Percentiles rank a stretch among this genome's conserved stretches.
These are phyloP conservation scores for Mycena kentingensis DNA, from an alignment of 768 basidiomycete species.

Conservation along the genomic window DNA sequence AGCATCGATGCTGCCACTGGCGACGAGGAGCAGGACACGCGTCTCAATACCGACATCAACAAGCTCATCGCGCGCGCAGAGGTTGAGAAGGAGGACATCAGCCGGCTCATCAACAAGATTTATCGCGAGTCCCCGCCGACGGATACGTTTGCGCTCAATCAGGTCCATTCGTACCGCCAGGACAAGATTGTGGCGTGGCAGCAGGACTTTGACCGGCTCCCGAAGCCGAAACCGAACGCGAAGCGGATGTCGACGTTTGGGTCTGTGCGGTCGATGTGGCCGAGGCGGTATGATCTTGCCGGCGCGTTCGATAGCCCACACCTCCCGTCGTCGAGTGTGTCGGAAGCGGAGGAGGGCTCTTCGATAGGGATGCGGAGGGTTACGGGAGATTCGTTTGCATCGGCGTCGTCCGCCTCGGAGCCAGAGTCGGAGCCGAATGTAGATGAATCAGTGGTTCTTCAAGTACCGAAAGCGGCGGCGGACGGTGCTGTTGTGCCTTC, in stretches of 20 bases:
- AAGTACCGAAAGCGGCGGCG: constrained; percentile 12
- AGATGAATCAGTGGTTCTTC: constrained; percentile 15
- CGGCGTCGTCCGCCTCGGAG: constrained; percentile 74
- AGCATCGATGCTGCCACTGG: constrained; percentile 79
- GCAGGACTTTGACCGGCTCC: constrained; percentile 84
- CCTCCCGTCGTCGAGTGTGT: constrained; percentile 64
- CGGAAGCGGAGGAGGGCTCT: constrained; percentile 74
- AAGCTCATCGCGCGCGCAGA: constrained; percentile 72
- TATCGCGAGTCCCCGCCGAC: constrained; percentile 80
- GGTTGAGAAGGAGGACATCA: constrained; percentile 72
- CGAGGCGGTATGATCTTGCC: constrained; percentile 56
- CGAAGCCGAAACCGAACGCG: constrained; percentile 61
- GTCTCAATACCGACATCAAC: constrained; percentile 63
- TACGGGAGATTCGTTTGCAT: constrained; percentile 58
- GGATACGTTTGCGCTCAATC: constrained; percentile 86
- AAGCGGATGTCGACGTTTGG: constrained; percentile 66
- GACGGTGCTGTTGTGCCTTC: constrained; percentile 7
- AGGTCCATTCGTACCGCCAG: constrained; percentile 83
- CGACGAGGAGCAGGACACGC: constrained; percentile 70
- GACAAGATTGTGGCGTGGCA: constrained; percentile 98
- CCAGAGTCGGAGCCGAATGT: constrained; percentile 45
- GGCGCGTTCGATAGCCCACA: constrained; percentile 56
- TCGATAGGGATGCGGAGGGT: constrained; percentile 46
- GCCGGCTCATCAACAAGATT: constrained; percentile 69
- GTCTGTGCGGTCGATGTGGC: constrained; percentile 74